These are phyloP conservation scores for Brassica cretica DNA, from an alignment of 345 rosid genomes.

Conservation along the genomic window DNA sequence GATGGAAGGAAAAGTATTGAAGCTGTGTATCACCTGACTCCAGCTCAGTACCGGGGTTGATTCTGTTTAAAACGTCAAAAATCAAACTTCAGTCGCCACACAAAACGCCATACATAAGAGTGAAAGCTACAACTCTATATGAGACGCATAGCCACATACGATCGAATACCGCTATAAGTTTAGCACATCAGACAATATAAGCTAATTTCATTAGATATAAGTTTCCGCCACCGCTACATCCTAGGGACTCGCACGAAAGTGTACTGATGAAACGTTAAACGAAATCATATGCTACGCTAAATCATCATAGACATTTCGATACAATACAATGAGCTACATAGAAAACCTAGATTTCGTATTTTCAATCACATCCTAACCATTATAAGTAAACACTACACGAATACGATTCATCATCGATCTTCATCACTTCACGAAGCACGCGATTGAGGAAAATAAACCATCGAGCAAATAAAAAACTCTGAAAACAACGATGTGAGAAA, in stretches of 20 bases:
- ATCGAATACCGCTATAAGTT: constrained; percentile 9
- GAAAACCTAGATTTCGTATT: constrained; percentile 39
- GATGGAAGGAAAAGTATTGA: constrained; percentile 37
- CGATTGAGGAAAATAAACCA: constrained; percentile 5
- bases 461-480: constrained; percentile 11
- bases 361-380: constrained; percentile 6
- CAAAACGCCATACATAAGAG: neutral
- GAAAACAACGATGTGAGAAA: constrained; percentile 23
- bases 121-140: constrained; percentile 12
- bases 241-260: neutral
- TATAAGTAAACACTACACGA: neutral
- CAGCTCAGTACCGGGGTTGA: constrained; percentile 35
- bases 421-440: constrained; percentile 19
- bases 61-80: constrained; percentile 37
- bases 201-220: neutral
- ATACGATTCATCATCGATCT: constrained; percentile 16
- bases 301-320: neutral
- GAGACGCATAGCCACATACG: constrained; percentile 8
- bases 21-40: constrained; percentile 41
- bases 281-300: neutral
- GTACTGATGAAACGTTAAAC: constrained; percentile 1
- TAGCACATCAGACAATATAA: neutral
- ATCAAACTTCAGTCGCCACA: constrained; percentile 27
- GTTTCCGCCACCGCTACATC: neutral
- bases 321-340: constrained; percentile 7